Percentiles rank a stretch among this genome's conserved stretches.
Evolutionary conservation across 805 yeast species (phyloP).

Genomic region (Tetrapisispora nanseiensis): DNA sequence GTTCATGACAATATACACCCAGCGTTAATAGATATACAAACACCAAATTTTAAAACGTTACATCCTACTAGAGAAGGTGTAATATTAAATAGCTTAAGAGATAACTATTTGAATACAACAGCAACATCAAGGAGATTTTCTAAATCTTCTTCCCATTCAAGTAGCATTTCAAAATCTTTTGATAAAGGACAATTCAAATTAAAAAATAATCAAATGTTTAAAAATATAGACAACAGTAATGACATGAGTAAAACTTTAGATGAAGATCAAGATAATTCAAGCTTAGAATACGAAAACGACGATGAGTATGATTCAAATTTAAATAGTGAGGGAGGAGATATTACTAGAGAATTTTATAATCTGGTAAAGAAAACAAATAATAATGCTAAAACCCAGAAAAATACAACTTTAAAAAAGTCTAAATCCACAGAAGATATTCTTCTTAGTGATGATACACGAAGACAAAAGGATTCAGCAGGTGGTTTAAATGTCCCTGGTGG

Average conservation of each 20-base stretch:
- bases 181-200: neutral
- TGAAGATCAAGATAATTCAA: neutral
- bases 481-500: conserved; percentile 75
- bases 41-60: conserved; percentile 26
- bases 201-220: neutral
- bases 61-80: conserved; percentile 21
- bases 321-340: conserved; percentile 29
- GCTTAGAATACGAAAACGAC: neutral
- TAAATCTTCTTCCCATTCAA: neutral
- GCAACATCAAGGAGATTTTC: neutral
- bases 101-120: conserved; percentile 19
- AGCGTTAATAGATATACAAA: conserved; percentile 20
- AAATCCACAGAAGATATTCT: conserved; percentile 21
- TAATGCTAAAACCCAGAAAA: conserved; percentile 2
- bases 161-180: neutral
- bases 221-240: no score
- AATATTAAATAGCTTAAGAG: conserved; percentile 25
- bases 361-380: conserved; percentile 7
- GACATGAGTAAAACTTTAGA: no score
- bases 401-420: conserved; percentile 2
- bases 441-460: conserved; percentile 15
- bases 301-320: conserved; percentile 3
- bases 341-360: conserved; percentile 30
- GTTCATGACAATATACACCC: conserved; percentile 1
- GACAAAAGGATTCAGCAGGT: conserved; percentile 58